Evolutionary conservation across 2,329 filamentous ascomycete species (phyloP), one percentile per base, ranked within the genome.

Genomic region (Fusarium sacchari): DNA sequence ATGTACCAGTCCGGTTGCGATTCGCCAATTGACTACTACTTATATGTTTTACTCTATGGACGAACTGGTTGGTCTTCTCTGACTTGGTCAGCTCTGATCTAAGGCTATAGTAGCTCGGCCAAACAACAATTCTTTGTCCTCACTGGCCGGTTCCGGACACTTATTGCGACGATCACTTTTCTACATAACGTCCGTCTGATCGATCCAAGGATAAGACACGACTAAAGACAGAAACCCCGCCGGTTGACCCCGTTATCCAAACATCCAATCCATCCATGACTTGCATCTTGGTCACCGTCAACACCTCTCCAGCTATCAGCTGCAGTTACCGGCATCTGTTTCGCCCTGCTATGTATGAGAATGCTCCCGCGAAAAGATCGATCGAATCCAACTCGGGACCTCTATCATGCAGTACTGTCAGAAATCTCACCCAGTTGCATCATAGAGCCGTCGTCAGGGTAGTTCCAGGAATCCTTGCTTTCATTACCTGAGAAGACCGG

Each of bases 131-230:
- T 49, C 64, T 64, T 56, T 49, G 36, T 61, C 52, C 68, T 72
- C 46, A 69, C 52, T 74, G 71, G 71, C 71, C 68, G 63, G 71
- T 65, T 74, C 59, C 57, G 60, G 71, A 72, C 67, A 52, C 30
- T 28, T 18, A 40, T 30, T n/a, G 39, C 56, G 67, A 32, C 46
- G 63, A 74, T 72, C 67, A 60, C 42, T 55, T 67, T 57, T 52
- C 67, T 67, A 50, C 47, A 50, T 24, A 59, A 64, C 63, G 40
- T 67, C 43, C 65, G 37, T n/a, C n/a, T n/a, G n/a, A n/a, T n/a
- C n/a, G n/a, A 68, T 71, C 60, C 57, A 69, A 53, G 49, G 24
- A 60, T 52, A 58, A 57, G 39, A 50, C 28, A 32, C 30, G 28
- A 18, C 47, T 13, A 15, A 30, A 49, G 28, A 30, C 46, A 32